These are phyloP conservation scores for Astragalus membranaceus DNA, from an alignment of 306 rosid genomes.

Conservation along the genomic window DNA sequence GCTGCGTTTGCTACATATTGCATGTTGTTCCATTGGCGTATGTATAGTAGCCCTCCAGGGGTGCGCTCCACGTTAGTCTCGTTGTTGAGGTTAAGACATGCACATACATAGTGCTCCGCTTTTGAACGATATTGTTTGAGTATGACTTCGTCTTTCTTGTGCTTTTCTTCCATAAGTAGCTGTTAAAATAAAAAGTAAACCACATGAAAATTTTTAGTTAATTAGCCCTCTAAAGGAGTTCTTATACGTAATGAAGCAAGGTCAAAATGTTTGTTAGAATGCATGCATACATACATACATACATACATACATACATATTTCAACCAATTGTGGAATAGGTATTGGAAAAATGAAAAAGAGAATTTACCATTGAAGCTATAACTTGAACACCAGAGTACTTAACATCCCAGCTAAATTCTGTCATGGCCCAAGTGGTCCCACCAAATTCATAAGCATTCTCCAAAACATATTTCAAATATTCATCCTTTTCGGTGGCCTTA, in stretches of 20 bases:
- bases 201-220: too few species aligned
- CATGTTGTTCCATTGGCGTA: conserved; percentile 85
- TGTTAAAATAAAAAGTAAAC: not conserved
- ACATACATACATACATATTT: too few species aligned
- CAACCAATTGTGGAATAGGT: too few species aligned
- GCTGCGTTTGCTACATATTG: conserved; percentile 64
- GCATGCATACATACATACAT: too few species aligned
- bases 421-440: conserved; percentile 72
- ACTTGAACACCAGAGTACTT: conserved; percentile 68
- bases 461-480: conserved; percentile 46
- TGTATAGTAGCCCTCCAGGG: conserved; percentile 68
- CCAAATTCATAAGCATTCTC: conserved; percentile 55
- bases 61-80: conserved; percentile 53
- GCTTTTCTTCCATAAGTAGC: conserved; percentile 55
- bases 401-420: conserved; percentile 82
- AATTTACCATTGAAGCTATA: conserved; percentile 65
- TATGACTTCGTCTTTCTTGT: conserved; percentile 33
- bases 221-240: too few species aligned
- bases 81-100: conserved; percentile 61
- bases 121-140: conserved; percentile 51
- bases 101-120: conserved; percentile 58
- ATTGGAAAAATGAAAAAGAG: not conserved
- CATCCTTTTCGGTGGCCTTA: conserved; percentile 49
- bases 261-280: too few species aligned
- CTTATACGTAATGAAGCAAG: too few species aligned